These are phyloP conservation scores for Neofusicoccum sp. DNA, from an alignment of 2,329 filamentous ascomycete species.

Conservation along the genomic window DNA sequence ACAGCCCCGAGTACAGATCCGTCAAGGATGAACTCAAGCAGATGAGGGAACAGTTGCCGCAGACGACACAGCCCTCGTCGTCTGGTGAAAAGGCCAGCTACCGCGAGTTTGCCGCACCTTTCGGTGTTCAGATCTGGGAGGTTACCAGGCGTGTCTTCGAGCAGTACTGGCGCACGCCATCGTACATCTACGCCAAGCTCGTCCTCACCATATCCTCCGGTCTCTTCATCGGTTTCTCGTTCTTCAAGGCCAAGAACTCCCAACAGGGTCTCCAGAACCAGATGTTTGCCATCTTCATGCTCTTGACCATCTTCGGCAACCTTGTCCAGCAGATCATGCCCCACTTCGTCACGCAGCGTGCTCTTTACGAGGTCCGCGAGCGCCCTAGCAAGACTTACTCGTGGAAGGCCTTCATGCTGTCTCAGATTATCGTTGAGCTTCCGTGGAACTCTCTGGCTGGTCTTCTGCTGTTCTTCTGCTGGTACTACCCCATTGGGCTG, in stretches of 20 bases:
- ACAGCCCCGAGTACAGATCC: constrained; percentile 46
- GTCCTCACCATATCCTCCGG: constrained; percentile 63
- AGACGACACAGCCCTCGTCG: constrained; percentile 36
- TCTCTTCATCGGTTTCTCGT: constrained; percentile 76
- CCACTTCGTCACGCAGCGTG: constrained; percentile 72
- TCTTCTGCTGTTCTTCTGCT: constrained; percentile 68
- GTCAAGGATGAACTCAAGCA: constrained; percentile 47
- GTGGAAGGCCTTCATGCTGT: constrained; percentile 77
- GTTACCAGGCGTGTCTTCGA: constrained; percentile 76
- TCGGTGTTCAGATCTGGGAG: constrained; percentile 63
- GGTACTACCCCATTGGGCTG: constrained; percentile 79
- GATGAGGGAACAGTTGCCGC: constrained; percentile 42
- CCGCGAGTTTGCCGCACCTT: constrained; percentile 78
- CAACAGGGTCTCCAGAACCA: constrained; percentile 77
- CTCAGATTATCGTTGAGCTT: constrained; percentile 76
- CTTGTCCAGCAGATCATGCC: constrained; percentile 76
- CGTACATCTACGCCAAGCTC: constrained; percentile 83
- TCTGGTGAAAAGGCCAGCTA: constrained; percentile 56
- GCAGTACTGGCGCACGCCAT: constrained; percentile 87
- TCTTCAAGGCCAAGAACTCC: constrained; percentile 66
- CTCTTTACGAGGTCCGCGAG: constrained; percentile 79
- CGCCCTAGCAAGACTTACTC: constrained; percentile 76
- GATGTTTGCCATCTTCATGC: constrained; percentile 77
- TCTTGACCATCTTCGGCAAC: constrained; percentile 71
- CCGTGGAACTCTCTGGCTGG: constrained; percentile 73